Evolutionary conservation across 768 basidiomycete species (phyloP), one percentile per base, ranked within the genome.

Genomic region (Xanthoconium purpureum): DNA sequence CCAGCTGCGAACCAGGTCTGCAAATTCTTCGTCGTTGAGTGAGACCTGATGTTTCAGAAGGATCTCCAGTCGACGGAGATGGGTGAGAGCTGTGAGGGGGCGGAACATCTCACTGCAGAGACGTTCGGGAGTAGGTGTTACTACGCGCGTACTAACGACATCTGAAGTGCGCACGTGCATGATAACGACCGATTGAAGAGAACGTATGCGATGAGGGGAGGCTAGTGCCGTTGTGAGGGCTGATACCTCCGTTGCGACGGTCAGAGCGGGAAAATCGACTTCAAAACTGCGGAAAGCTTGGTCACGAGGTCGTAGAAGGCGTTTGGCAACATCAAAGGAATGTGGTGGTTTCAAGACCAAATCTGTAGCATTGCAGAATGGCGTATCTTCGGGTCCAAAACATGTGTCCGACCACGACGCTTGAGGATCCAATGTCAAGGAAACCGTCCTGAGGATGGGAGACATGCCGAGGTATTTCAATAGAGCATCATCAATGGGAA

Each of bases 201-300:
- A 58, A 46, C 17, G 47, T n/a, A 15, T 10, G 17, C 52, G 57
- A 20, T 32, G 56, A n/a, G 52, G 53, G 30, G 57, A 49, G 7
- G 24, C 36, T 20, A 29, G 12, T 32, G 39, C 15, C 6, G 32
- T 20, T 9, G 55, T 8, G 48, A 55, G 44, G 18, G 38, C 10
- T 20, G 33, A 47, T 42, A 58, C 14, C 28, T 50, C 53, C 33
- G 17, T 3, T 12, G 18, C 1, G 11, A 6, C 5, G 17, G 37
- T 15, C 18, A 2, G 5, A 12, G 15, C 6, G 2, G 3, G 17
- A 24, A 53, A 20, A 0, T 14, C 28, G 37, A 36, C 20, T 5
- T 28, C 10, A 24, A 57, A 53, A 6, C 10, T 17, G 15, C n/a
- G 47, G 39, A 57, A 50, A 1, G 5, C 12, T 42, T 60, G 51